Evolutionary conservation across 139 green algal species (phyloP), one percentile per base, ranked within the genome.

Genomic region (Chlorella sp.): DNA sequence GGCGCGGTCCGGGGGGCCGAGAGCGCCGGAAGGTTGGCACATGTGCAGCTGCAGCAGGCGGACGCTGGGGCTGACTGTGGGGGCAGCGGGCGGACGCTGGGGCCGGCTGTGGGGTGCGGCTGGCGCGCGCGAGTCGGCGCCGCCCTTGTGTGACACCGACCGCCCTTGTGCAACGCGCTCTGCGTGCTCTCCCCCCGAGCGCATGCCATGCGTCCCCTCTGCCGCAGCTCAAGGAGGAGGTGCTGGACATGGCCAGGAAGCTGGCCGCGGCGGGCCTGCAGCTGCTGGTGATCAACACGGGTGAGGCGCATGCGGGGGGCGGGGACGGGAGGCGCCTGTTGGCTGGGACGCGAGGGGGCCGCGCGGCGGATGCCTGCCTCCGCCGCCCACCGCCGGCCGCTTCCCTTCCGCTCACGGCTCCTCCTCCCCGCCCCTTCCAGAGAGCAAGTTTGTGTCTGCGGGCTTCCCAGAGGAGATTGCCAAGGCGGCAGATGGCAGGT

Each of bases 221-320:
- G n/a, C n/a, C 77, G 31, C 61, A 85, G 38, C 60, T 92, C 35
- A 74, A 87, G 73, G 79, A 87, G 5, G 84, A 97, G 84, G 88
- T 97, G 15, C 84, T 93, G 5, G 94, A 98, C 86, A 97, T 98
- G 90, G 88, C 95, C 38, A 94, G 90, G 80, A 94, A 93, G n/a
- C 14, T 74, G 58, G 12, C 27, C 21, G 53, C 64, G n/a, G 82
- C 86, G 5, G 89, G 90, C 66, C 82, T 98, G 70, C 87, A 96
- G 73, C 79, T 98, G 79, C 86, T 99, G 55, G 94, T 99, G 43
- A 99, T 99, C 68, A 95, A 99, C 88, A 98, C 93, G 27, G 95
- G 98, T 63, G 56, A 14, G 56, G 15, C 9, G n/a, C n/a, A n/a
- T n/a, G n/a, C n/a, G 19, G 19, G 29, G 56, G 23, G 15, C 17